Evolutionary conservation across 768 basidiomycete species (phyloP).

Genomic region (Hericium coralloides): DNA sequence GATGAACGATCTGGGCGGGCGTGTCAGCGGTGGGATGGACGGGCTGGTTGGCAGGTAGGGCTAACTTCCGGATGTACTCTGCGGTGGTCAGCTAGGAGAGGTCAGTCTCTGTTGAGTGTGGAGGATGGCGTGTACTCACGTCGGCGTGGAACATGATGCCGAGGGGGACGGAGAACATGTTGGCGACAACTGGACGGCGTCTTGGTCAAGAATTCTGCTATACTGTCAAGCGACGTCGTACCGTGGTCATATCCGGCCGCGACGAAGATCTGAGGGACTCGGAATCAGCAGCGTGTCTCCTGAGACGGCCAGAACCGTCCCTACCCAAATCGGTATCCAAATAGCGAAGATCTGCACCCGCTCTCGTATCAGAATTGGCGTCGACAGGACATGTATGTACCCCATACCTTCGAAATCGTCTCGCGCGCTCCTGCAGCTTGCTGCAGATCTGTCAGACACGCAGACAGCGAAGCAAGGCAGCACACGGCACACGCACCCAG

Average conservation of each 20-base stretch:
- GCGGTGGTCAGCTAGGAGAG: conserved; percentile 36
- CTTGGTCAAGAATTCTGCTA: not conserved
- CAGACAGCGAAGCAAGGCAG: not conserved
- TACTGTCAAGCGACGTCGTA: conserved; percentile 16
- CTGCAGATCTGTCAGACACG: conserved; percentile 24
- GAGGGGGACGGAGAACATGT: conserved; percentile 68
- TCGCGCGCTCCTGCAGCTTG: conserved; percentile 63
- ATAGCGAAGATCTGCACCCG: conserved; percentile 40
- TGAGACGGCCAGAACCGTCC: conserved; percentile 9
- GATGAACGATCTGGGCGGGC: conserved; percentile 41
- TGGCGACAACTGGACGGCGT: conserved; percentile 45
- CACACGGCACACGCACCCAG: conserved; percentile 45
- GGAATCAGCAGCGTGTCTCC: not conserved
- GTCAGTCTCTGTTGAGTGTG: not conserved
- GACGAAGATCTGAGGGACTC: conserved; percentile 46
- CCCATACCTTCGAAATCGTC: conserved; percentile 52
- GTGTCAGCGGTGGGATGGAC: not conserved
- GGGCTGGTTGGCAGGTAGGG: not conserved
- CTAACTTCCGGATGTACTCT: conserved; percentile 61
- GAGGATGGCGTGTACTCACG: conserved; percentile 29
- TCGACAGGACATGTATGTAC: not conserved
- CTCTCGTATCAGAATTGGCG: not conserved
- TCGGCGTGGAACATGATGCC: conserved; percentile 63
- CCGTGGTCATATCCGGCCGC: conserved; percentile 67
- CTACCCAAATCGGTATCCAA: conserved; percentile 72